Evolutionary conservation across 495 filamentous ascomycete species (phyloP).

Genomic region (Daldinia loculata): DNA sequence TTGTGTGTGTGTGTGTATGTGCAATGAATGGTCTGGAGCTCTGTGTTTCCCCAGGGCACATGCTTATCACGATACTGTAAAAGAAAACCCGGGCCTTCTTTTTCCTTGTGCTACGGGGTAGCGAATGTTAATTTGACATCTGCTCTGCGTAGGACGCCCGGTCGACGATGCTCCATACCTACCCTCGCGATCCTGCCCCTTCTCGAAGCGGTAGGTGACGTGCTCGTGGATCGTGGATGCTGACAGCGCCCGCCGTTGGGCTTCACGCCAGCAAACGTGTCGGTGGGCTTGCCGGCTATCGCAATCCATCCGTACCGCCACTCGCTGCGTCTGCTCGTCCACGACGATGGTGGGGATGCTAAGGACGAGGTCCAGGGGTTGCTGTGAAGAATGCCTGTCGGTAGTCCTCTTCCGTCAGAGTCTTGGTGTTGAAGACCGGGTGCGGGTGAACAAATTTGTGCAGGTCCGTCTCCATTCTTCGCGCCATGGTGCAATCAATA

Average conservation of each 20-base stretch:
- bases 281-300: constrained; percentile 45
- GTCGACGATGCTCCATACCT: constrained; percentile 48
- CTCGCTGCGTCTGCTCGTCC: constrained; percentile 32
- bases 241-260: constrained; percentile 31
- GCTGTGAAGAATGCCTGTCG: constrained; percentile 14
- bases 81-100: not conserved
- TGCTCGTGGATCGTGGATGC: constrained; percentile 48
- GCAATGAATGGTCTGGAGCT: not conserved
- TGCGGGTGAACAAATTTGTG: constrained; percentile 32
- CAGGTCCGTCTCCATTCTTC: constrained; percentile 41
- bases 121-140: constrained; percentile 12
- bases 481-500: constrained; percentile 45
- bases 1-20: not conserved
- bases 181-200: constrained; percentile 49
- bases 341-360: constrained; percentile 37
- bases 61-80: not conserved
- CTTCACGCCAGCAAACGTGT: constrained; percentile 32
- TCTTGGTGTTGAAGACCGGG: constrained; percentile 41
- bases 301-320: constrained; percentile 46
- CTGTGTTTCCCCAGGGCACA: not conserved
- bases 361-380: constrained; percentile 44
- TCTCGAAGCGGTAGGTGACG: constrained; percentile 48
- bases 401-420: constrained; percentile 39
- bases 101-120: not conserved
- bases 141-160: constrained; percentile 45